phyloP scores from a whole-genome alignment of 163 green algal species.

The Scenedesmus sp. region DNA sequence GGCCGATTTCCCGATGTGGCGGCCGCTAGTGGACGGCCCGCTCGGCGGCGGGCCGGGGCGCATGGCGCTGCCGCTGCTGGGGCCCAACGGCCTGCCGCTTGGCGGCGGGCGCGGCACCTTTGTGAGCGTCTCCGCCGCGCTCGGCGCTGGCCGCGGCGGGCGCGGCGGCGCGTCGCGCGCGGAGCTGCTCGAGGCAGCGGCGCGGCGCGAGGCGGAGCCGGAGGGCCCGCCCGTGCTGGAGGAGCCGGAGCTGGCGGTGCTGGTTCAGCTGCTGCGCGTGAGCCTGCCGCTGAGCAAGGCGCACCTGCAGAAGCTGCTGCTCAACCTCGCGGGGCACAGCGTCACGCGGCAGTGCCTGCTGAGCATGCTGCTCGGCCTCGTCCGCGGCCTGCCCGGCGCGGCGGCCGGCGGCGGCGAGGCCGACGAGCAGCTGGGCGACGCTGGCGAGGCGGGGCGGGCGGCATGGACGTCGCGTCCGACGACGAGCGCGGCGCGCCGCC shows the following conservation, averaged over 20 bases:
- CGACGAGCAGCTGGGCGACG: background rate
- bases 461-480: constrained; percentile 34
- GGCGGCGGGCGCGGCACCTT: background rate
- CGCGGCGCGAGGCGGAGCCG: constrained; percentile 23
- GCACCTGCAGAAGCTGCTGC: constrained; percentile 80
- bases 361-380: constrained; percentile 72
- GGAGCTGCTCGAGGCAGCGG: constrained; percentile 29
- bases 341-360: constrained; percentile 71
- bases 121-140: background rate
- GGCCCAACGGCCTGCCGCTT: constrained; percentile 11
- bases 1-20: constrained; percentile 17
- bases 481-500: constrained; percentile 3
- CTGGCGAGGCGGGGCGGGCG: background rate
- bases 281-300: constrained; percentile 65
- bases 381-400: constrained; percentile 57
- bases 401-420: background rate
- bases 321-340: constrained; percentile 81
- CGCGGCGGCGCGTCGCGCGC: constrained; percentile 34
- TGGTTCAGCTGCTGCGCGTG: constrained; percentile 77
- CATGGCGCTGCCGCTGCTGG: constrained; percentile 2
- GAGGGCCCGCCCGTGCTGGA: constrained; percentile 62
- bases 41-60: too few relatives aligned
- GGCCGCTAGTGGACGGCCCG: too few relatives aligned
- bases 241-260: constrained; percentile 66
- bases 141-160: constrained; percentile 18